These are phyloP conservation scores for Ilex aquifolium DNA, from an alignment of 257 asterid species.

Conservation along the genomic window DNA sequence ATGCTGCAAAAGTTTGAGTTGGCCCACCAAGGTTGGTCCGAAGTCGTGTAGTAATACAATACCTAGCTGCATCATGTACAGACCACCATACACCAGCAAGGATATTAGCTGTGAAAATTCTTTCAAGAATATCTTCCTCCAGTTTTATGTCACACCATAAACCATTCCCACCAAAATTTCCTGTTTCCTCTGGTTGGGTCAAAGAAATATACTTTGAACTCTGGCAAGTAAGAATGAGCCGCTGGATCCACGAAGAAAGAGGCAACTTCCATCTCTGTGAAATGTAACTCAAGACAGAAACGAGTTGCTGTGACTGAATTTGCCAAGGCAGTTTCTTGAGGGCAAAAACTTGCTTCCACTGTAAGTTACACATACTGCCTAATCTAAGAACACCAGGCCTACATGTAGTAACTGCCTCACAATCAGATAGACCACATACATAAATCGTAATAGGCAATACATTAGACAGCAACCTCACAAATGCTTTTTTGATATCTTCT, in stretches of 20 bases:
- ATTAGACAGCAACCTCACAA: conserved; percentile 65
- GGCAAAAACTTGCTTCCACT: conserved; percentile 93
- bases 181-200: conserved; percentile 60
- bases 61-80: conserved; percentile 93
- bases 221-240: conserved; percentile 64
- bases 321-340: conserved; percentile 78
- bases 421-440: conserved; percentile 59
- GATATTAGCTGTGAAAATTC: conserved; percentile 62
- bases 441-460: conserved; percentile 65
- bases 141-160: conserved; percentile 62
- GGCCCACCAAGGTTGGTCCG: conserved; percentile 99
- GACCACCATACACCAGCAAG: conserved; percentile 99
- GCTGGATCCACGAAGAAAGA: conserved; percentile 88
- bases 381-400: conserved; percentile 45
- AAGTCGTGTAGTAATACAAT: conserved; percentile 89
- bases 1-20: conserved; percentile 97
- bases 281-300: conserved; percentile 83
- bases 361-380: conserved; percentile 33
- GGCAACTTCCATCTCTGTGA: conserved; percentile 97
- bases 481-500: conserved; percentile 49
- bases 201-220: conserved; percentile 44
- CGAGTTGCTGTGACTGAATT: conserved; percentile 92
- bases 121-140: conserved; percentile 72
- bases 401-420: conserved; percentile 34
- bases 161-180: conserved; percentile 43